Percentiles rank a stretch among this genome's conserved stretches.
Evolutionary conservation across 2,329 filamentous ascomycete species (phyloP).

Genomic region (Aspergillus viridinutans): DNA sequence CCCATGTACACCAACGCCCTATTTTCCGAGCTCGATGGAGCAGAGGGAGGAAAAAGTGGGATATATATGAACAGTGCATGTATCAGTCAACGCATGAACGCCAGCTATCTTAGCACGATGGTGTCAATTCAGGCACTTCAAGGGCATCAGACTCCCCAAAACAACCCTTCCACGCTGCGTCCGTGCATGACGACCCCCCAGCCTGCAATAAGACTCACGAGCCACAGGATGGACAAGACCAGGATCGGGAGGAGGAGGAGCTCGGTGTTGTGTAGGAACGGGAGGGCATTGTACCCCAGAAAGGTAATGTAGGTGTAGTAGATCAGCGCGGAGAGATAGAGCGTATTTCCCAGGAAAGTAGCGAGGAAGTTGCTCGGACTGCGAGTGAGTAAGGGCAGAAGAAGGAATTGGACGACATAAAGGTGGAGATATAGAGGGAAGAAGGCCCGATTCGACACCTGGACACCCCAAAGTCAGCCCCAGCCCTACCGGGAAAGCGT

Average conservation of each 20-base stretch:
- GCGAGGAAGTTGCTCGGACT: constrained; percentile 39
- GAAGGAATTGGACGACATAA: constrained; percentile 63
- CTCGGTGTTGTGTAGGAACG: constrained; percentile 64
- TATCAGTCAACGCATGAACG: constrained; percentile 3
- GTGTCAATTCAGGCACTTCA: neutral
- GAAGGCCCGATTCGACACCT: constrained; percentile 63
- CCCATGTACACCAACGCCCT: constrained; percentile 26
- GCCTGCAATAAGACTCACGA: constrained; percentile 46
- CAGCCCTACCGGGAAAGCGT: neutral
- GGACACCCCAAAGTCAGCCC: neutral
- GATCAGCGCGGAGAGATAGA: constrained; percentile 61
- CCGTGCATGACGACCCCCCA: constrained; percentile 45
- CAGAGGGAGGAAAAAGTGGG: constrained; percentile 2
- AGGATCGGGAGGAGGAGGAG: constrained; percentile 59
- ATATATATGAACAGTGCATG: neutral
- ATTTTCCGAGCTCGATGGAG: constrained; percentile 7
- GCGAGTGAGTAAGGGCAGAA: constrained; percentile 55
- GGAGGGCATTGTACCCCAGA: constrained; percentile 64
- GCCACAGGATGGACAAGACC: constrained; percentile 58
- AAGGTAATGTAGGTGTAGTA: constrained; percentile 69
- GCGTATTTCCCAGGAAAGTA: constrained; percentile 60
- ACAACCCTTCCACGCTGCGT: constrained; percentile 39
- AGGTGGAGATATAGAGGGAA: constrained; percentile 65
- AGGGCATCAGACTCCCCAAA: constrained; percentile 37
- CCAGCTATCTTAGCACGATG: neutral